Base-by-base conservation (phyloP, 345 rosid genomes). In the Mallotus nudiflorus region DNA sequence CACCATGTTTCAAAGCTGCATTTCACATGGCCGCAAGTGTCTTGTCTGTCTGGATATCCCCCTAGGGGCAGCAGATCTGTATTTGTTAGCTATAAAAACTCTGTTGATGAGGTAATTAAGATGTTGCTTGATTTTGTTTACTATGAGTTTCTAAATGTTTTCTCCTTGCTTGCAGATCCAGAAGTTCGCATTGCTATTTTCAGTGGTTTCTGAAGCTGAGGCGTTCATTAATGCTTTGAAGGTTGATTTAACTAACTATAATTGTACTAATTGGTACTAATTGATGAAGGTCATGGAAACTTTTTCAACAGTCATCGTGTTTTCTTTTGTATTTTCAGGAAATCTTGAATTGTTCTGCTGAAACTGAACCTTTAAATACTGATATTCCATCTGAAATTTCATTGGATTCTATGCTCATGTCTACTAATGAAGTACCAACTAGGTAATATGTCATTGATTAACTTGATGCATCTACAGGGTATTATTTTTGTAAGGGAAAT, bases 21-120 rank as follows among this genome's bases (percentile, higher is more conserved):
- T 29, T 90, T 88, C 85, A 74, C 87, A 25, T 88, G 98, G 95
- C 97, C 97, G 48, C 96, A 89, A 62, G 82, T 91, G 66, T 80
- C 86, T 0, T 94, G 91, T 44, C 74, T 84, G 65, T 75, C 93
- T 40, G 95, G 90, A 62, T 85, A 79, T 77, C 96, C 96, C 44
- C 65, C 88, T 35, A 85, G 96, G 72, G 95, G 93, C 48, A 74
- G 84, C 80, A 88, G 95, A 79, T 74, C 80, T 60, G 86, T 91
- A 25, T 63, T 94, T 70, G 89, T 75, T 57, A 91, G 85, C 83
- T 94, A 78, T 68, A 77, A 54, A 64, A 96, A 94, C 75, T 86
- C 86, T 62, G 62, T 8, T 5, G 76, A 74, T 45, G 77, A 85
- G 93, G 96, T 77, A 83, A 75, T 73, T 22, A 18, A 54, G 52